Percentiles rank a stretch among this genome's conserved stretches.
These are phyloP conservation scores for Botrytis paeoniae DNA, from an alignment of 2,329 filamentous ascomycete genomes.

Conservation along the genomic window DNA sequence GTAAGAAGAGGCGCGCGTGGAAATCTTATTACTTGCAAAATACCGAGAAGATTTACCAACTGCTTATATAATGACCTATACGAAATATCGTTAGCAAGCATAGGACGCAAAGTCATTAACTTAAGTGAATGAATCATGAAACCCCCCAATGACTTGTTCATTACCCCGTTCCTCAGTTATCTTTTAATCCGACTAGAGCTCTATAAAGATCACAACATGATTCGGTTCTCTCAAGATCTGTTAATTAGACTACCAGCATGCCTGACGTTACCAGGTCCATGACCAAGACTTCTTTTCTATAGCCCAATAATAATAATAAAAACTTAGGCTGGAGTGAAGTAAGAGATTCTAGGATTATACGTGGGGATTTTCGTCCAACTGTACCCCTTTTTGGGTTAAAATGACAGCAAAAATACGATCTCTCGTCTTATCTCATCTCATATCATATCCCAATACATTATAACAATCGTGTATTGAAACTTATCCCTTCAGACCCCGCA, in stretches of 20 bases:
- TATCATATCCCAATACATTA: background rate
- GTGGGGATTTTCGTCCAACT: background rate
- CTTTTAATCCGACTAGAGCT: background rate
- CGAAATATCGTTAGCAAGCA: too few relatives aligned
- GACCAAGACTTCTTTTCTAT: background rate
- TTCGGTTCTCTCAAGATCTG: background rate
- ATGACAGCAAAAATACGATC: background rate
- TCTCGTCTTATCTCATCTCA: background rate
- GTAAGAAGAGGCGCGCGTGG: fast-evolving
- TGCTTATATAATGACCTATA: background rate
- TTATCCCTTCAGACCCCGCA: background rate
- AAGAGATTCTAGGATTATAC: background rate
- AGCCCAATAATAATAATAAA: background rate
- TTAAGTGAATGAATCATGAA: background rate
- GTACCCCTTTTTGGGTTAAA: background rate
- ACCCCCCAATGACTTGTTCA: background rate
- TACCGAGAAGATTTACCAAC: background rate
- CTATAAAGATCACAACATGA: too few relatives aligned
- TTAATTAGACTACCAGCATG: too few relatives aligned
- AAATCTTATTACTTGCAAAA: background rate
- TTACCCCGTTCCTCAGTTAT: background rate
- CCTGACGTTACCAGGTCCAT: background rate
- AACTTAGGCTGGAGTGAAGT: background rate
- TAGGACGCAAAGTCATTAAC: background rate
- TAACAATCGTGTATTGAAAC: background rate